Evolutionary conservation across 2,329 filamentous ascomycete species (phyloP).

Genomic region (Cladosporium halotolerans): DNA sequence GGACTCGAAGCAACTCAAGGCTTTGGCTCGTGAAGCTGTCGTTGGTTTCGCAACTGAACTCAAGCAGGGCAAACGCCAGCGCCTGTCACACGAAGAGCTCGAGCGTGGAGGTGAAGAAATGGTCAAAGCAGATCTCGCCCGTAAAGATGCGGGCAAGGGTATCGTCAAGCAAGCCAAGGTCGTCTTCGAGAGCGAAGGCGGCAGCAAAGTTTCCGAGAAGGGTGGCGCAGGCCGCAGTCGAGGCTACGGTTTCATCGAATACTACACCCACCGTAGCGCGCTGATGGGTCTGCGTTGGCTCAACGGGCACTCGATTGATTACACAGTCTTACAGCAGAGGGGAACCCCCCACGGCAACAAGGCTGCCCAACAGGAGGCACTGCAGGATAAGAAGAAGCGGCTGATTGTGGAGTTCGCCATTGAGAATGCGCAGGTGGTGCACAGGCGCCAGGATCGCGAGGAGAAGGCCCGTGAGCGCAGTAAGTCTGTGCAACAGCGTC

Average conservation of each 20-base stretch:
- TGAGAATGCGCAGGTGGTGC: slow-evolving; percentile 94
- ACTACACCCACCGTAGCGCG: slow-evolving; percentile 85
- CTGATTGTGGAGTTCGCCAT: slow-evolving; percentile 96
- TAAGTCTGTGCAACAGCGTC: slow-evolving; percentile 19
- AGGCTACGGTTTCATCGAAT: slow-evolving; percentile 97
- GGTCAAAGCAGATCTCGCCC: slow-evolving; percentile 69
- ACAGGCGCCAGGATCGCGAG: slow-evolving; percentile 63
- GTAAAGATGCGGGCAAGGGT: slow-evolving; percentile 77
- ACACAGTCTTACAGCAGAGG: slow-evolving; percentile 42
- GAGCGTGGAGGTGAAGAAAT: slow-evolving; percentile 73
- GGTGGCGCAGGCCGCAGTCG: slow-evolving; percentile 75
- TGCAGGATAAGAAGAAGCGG: slow-evolving; percentile 75
- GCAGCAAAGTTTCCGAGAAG: slow-evolving; percentile 73
- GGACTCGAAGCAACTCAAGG: slow-evolving; percentile 81
- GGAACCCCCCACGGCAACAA: slow-evolving; percentile 26
- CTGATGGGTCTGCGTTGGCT: slow-evolving; percentile 92
- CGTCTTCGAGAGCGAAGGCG: slow-evolving; percentile 82
- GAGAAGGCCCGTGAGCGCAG: slow-evolving; percentile 46
- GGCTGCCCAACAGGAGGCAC: slow-evolving; percentile 32
- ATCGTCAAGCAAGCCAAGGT: slow-evolving; percentile 91
- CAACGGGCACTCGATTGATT: slow-evolving; percentile 65
- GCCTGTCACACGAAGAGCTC: slow-evolving; percentile 84
- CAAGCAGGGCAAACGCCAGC: slow-evolving; percentile 66
- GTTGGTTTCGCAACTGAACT: slow-evolving; percentile 91
- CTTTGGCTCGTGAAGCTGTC: slow-evolving; percentile 82